Percentiles rank a stretch among this genome's conserved stretches.
phyloP scores from a whole-genome alignment of 345 rosid species.

The Brassica napus region Da-Ae NC_063436.1:4694501-4695000 shows the following conservation, averaged over 20 bases:
- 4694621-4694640: constrained; percentile 2
- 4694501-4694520: not conserved
- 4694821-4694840: constrained; percentile 11
- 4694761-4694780: constrained; percentile 9
- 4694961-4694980: constrained; percentile 52
- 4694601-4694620: not conserved
- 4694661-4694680: constrained; percentile 51
- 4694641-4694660: constrained; percentile 57
- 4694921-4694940: constrained; percentile 52
- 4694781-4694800: constrained; percentile 39
- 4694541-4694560: not conserved
- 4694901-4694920: not conserved
- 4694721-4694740: constrained; percentile 21
- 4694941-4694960: constrained; percentile 48
- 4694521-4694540: too few species aligned
- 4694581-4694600: too few species aligned
- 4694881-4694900: constrained; percentile 4
- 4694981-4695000: constrained; percentile 44
- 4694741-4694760: constrained; percentile 9
- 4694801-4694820: constrained; percentile 29
- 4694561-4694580: not conserved
- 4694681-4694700: constrained; percentile 53
- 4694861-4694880: not conserved
- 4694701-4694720: constrained; percentile 37
- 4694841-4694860: constrained; percentile 16